phyloP scores from a whole-genome alignment of 345 rosid species.

The Lumnitzera littorea region DNA sequence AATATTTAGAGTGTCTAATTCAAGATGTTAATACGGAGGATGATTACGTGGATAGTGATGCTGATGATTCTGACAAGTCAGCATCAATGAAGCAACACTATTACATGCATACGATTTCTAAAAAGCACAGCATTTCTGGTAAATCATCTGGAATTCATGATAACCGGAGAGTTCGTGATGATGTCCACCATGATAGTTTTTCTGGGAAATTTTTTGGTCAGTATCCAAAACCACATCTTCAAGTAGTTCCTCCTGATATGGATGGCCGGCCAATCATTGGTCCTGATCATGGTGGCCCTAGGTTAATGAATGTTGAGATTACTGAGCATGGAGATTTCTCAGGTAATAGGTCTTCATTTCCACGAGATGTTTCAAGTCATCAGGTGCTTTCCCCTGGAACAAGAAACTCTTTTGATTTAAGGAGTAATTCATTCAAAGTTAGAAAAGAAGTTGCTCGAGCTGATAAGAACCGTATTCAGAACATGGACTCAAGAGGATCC shows the following conservation, averaged over 20 bases:
- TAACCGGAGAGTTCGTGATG: constrained; percentile 16
- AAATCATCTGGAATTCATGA: constrained; percentile 25
- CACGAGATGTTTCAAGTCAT: constrained; percentile 47
- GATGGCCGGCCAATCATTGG: constrained; percentile 45
- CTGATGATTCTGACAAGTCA: constrained; percentile 40
- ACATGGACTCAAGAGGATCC: constrained; percentile 24
- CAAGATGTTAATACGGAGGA: constrained; percentile 40
- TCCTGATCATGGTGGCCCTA: constrained; percentile 47
- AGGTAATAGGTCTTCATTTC: constrained; percentile 50
- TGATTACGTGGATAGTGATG: constrained; percentile 48
- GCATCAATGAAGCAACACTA: constrained; percentile 17
- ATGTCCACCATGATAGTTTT: constrained; percentile 17
- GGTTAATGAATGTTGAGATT: constrained; percentile 58
- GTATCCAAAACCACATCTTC: constrained; percentile 29
- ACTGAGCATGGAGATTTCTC: constrained; percentile 63
- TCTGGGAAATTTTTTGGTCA: constrained; percentile 24
- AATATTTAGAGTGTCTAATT: constrained; percentile 37
- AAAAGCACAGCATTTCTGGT: constrained; percentile 21
- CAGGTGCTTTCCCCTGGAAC: constrained; percentile 58
- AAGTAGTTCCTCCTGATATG: constrained; percentile 22
- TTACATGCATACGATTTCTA: constrained; percentile 21
- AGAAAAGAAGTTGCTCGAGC: constrained; percentile 35
- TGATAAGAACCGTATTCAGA: constrained; percentile 25
- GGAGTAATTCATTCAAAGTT: constrained; percentile 66
- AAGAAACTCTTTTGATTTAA: constrained; percentile 40